Evolutionary conservation across 1,139 yeast genomes (phyloP).

Genomic region (Debaryomycetaceae sp.): DNA sequence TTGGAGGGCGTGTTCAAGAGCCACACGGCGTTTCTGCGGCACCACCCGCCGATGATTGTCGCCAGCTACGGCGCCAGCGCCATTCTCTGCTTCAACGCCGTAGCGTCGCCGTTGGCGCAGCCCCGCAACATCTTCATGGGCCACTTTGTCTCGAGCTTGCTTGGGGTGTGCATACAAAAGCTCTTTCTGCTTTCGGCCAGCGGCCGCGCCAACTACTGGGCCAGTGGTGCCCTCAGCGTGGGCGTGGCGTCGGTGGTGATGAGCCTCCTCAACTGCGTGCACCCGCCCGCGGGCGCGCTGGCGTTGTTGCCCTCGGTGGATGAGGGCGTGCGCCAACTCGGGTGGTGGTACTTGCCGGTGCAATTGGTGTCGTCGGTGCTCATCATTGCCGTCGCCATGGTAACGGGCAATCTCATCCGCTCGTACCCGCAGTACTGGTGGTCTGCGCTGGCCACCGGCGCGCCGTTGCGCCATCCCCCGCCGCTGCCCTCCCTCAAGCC

Average conservation of each 20-base stretch:
- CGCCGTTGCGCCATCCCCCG: not conserved
- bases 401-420: constrained; percentile 54
- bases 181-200: constrained; percentile 40
- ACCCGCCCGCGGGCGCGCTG: constrained; percentile 76
- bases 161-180: constrained; percentile 56
- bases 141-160: constrained; percentile 47
- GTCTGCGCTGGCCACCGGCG: constrained; percentile 31
- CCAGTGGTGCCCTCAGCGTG: constrained; percentile 59
- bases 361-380: constrained; percentile 50
- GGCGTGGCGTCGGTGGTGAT: constrained; percentile 53
- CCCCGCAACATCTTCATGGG: constrained; percentile 61
- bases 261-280: constrained; percentile 57
- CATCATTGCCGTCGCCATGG: constrained; percentile 48
- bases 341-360: constrained; percentile 68
- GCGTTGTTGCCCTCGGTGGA: constrained; percentile 59
- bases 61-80: constrained; percentile 70
- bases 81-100: constrained; percentile 55
- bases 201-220: constrained; percentile 49
- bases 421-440: constrained; percentile 64
- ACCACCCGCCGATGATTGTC: constrained; percentile 50
- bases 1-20: constrained; percentile 48
- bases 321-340: constrained; percentile 40
- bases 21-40: constrained; percentile 43
- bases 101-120: constrained; percentile 59
- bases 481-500: constrained; percentile 3